Percentiles rank a stretch among this genome's conserved stretches.
phyloP scores from a whole-genome alignment of 1,139 yeast species.

The Zygosaccharomyces pseudobailii region DNA sequence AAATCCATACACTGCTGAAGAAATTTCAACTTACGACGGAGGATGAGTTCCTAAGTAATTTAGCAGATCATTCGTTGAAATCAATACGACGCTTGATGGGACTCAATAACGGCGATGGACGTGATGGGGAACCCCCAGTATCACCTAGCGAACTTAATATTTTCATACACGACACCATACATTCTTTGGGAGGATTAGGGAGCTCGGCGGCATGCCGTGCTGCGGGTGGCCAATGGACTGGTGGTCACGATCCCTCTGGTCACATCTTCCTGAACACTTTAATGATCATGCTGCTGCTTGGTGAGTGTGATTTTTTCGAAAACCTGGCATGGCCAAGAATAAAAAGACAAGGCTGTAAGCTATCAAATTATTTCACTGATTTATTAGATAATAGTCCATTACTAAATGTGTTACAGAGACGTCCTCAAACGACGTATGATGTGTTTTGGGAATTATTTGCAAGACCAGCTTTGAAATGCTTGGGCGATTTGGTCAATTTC shows the following conservation, averaged over 20 bases:
- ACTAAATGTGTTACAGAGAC: slow-evolving; percentile 13
- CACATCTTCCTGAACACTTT: slow-evolving; percentile 80
- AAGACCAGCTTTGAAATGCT: slow-evolving; percentile 10
- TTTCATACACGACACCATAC: slow-evolving; percentile 12
- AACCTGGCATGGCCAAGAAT: slow-evolving; percentile 16
- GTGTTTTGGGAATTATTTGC: slow-evolving; percentile 6
- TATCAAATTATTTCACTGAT: slow-evolving; percentile 4
- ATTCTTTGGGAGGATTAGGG: slow-evolving; percentile 12
- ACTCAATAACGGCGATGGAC: neutral
- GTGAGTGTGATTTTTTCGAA: slow-evolving; percentile 50
- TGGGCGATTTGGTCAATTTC: slow-evolving; percentile 7
- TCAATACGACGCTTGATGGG: slow-evolving; percentile 10
- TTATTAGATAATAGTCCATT: slow-evolving; percentile 16
- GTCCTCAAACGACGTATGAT: slow-evolving; percentile 7
- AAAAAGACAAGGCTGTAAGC: slow-evolving; percentile 3
- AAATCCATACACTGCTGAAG: slow-evolving; percentile 16
- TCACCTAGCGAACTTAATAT: slow-evolving; percentile 14
- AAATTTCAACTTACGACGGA: slow-evolving; percentile 1
- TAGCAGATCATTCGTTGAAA: slow-evolving; percentile 6
- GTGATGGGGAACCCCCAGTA: neutral
- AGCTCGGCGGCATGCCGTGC: slow-evolving; percentile 54
- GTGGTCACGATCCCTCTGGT: slow-evolving; percentile 97
- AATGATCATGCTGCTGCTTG: slow-evolving; percentile 63
- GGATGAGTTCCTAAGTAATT: neutral
- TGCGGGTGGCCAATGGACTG: slow-evolving; percentile 70